Evolutionary conservation across 2,329 filamentous ascomycete genomes (phyloP).

Genomic region (Pseudodiploospora longispora): DNA sequence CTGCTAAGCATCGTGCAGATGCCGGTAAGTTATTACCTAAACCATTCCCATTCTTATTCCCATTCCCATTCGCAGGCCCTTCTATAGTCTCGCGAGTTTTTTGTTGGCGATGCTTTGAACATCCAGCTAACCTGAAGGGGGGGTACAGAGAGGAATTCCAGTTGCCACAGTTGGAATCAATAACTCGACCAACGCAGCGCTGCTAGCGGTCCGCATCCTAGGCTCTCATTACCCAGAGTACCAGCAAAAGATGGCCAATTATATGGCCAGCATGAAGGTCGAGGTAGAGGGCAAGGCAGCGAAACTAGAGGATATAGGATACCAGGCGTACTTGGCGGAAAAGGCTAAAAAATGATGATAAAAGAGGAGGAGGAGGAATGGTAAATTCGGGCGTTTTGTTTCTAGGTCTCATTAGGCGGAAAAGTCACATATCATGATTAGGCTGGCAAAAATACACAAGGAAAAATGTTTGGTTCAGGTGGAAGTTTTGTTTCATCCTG

Average conservation of each 20-base stretch:
- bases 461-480: too few relatives aligned
- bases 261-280: constrained; percentile 53
- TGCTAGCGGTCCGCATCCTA: constrained; percentile 62
- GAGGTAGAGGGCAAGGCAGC: constrained; percentile 58
- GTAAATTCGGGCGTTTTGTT: too few relatives aligned
- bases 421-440: too few relatives aligned
- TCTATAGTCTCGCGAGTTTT: constrained; percentile 19
- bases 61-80: constrained; percentile 12
- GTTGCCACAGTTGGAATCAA: constrained; percentile 73
- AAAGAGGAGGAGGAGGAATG: too few relatives aligned
- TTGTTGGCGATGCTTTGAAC: neutral
- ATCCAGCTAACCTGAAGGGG: neutral
- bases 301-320: constrained; percentile 47
- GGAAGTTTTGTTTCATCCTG: too few relatives aligned
- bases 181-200: constrained; percentile 69
- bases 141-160: constrained; percentile 50
- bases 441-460: too few relatives aligned
- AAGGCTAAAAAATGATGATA: constrained; percentile 21
- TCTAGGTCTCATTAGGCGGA: too few relatives aligned
- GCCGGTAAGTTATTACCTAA: constrained; percentile 43
- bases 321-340: constrained; percentile 43
- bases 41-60: neutral
- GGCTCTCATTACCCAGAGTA: constrained; percentile 50
- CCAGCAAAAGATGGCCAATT: constrained; percentile 49
- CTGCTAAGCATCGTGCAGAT: constrained; percentile 70